phyloP scores from a whole-genome alignment of 169 alveolate species.

The Eimeria brunetti region DNA sequence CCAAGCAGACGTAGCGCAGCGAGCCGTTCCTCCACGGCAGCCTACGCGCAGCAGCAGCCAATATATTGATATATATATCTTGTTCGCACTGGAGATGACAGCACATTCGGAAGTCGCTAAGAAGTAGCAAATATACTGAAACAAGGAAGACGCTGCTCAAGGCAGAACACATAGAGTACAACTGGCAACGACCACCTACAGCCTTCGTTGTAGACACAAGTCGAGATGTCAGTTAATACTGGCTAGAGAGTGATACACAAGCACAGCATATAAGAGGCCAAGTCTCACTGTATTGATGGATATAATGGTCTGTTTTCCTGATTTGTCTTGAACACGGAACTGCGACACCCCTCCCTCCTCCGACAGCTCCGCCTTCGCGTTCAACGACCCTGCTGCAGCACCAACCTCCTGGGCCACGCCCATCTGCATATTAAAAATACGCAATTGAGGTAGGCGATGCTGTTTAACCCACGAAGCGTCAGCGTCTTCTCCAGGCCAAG shows the following conservation, averaged over 20 bases:
- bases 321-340: conserved; percentile 70
- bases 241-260: neutral
- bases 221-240: neutral
- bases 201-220: neutral
- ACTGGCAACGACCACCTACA: neutral
- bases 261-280: neutral
- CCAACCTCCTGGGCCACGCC: conserved; percentile 45
- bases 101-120: neutral
- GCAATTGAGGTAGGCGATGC: neutral
- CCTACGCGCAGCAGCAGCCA: conserved; percentile 12
- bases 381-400: conserved; percentile 68
- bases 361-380: conserved; percentile 68
- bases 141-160: neutral
- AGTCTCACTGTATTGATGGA: conserved; percentile 76
- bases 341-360: conserved; percentile 74
- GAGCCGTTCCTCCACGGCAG: conserved; percentile 75
- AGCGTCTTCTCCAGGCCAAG: neutral
- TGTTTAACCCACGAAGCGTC: neutral
- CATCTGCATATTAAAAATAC: neutral
- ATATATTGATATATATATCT: neutral
- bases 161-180: neutral
- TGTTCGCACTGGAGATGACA: neutral
- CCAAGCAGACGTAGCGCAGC: conserved; percentile 77
- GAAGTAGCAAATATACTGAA: neutral
- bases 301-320: conserved; percentile 66